Conservation (phyloP, 345 rosid species). For the Schrenkiella parvula region DNA sequence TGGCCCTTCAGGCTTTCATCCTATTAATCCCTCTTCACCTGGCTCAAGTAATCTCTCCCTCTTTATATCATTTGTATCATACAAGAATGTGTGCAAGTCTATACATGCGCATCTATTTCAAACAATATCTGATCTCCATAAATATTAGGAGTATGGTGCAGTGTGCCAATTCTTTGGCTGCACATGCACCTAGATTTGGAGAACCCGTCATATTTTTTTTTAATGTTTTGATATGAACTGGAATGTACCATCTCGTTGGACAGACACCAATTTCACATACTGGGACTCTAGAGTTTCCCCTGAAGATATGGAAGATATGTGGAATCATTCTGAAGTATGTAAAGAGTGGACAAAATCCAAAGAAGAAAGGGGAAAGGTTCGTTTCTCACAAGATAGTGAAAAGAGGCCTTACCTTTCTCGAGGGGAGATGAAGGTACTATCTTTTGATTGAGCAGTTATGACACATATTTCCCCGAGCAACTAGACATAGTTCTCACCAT, state of each 20-base stretch:
- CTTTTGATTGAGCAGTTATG: neutral
- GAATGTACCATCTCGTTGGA: slow-evolving; percentile 15
- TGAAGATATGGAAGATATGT: slow-evolving; percentile 87
- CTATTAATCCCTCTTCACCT: slow-evolving; percentile 34
- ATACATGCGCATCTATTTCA: neutral
- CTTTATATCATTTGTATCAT: neutral
- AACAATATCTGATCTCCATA: neutral
- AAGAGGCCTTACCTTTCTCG: slow-evolving; percentile 70
- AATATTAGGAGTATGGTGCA: slow-evolving; percentile 5
- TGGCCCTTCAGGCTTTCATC: slow-evolving; percentile 40
- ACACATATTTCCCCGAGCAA: neutral
- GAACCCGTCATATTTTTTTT: neutral
- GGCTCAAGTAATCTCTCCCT: slow-evolving; percentile 38
- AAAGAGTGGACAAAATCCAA: slow-evolving; percentile 80
- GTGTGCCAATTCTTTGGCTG: slow-evolving; percentile 3
- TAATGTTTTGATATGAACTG: slow-evolving; percentile 5
- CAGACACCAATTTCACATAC: slow-evolving; percentile 42
- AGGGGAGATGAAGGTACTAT: slow-evolving; percentile 67
- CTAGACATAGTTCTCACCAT: slow-evolving; percentile 6
- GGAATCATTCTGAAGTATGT: slow-evolving; percentile 60
- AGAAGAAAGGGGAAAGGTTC: slow-evolving; percentile 70
- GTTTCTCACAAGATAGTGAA: slow-evolving; percentile 60
- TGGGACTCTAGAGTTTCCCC: slow-evolving; percentile 76
- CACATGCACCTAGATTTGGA: neutral
- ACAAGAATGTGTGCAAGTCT: too few relatives aligned